Evolutionary conservation across 2,329 filamentous ascomycete species (phyloP).

Genomic region (Aspergillus sp.): DNA sequence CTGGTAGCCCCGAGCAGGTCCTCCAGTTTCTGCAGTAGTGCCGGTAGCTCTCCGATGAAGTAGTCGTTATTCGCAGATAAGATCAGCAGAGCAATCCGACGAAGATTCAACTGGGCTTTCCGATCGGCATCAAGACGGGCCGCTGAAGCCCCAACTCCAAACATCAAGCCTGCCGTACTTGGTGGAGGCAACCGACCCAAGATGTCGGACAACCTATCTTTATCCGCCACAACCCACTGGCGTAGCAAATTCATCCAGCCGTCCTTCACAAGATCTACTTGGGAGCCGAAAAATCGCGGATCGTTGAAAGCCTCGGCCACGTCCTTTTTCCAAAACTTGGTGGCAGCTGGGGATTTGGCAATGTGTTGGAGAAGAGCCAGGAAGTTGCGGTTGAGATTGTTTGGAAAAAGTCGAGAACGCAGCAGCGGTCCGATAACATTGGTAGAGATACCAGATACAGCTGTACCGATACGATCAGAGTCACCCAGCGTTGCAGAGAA

Average conservation of each 20-base stretch:
- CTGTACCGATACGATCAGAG: slow-evolving; percentile 75
- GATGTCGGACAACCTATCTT: slow-evolving; percentile 81
- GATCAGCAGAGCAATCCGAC: slow-evolving; percentile 75
- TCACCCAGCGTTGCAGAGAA: slow-evolving; percentile 82
- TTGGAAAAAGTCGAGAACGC: slow-evolving; percentile 81
- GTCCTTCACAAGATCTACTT: slow-evolving; percentile 62
- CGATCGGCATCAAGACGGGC: slow-evolving; percentile 93
- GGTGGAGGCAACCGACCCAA: slow-evolving; percentile 76
- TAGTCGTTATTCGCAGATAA: slow-evolving; percentile 75
- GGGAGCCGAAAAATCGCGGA: slow-evolving; percentile 74
- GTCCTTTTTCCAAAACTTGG: slow-evolving; percentile 92
- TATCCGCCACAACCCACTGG: slow-evolving; percentile 83
- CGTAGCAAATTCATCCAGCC: slow-evolving; percentile 82
- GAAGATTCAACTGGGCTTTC: slow-evolving; percentile 84
- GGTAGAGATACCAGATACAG: slow-evolving; percentile 76
- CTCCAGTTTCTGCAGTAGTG: slow-evolving; percentile 77
- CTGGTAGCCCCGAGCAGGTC: slow-evolving; percentile 81
- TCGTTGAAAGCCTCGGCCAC: slow-evolving; percentile 91
- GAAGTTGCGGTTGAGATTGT: slow-evolving; percentile 71
- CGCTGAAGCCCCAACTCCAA: slow-evolving; percentile 94
- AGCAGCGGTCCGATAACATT: slow-evolving; percentile 80
- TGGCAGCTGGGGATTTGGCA: slow-evolving; percentile 71
- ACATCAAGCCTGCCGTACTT: slow-evolving; percentile 92
- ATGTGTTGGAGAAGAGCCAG: slow-evolving; percentile 75
- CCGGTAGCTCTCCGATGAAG: slow-evolving; percentile 72